Conservation (phyloP, 306 rosid species). For the Cotoneaster glaucophyllus region DNA sequence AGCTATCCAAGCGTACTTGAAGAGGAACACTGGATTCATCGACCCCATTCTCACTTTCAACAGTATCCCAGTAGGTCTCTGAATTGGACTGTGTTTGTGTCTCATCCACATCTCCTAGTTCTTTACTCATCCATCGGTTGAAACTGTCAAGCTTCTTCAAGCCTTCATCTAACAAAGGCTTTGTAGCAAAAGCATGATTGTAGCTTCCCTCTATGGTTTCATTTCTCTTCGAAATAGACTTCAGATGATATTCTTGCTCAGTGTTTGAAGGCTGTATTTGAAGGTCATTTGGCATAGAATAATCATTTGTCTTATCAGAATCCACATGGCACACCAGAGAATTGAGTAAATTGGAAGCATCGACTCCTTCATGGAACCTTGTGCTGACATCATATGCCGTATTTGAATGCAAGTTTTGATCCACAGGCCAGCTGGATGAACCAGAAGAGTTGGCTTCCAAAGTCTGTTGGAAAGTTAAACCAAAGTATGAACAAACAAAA, state of each 20-base stretch:
- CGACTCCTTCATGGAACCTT: conserved; percentile 24
- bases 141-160: conserved; percentile 77
- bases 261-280: conserved; percentile 24
- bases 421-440: conserved; percentile 33
- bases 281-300: conserved; percentile 25
- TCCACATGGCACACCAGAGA: conserved; percentile 13
- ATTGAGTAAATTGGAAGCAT: conserved; percentile 29
- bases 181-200: conserved; percentile 24
- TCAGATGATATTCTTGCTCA: conserved; percentile 21
- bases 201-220: conserved; percentile 32
- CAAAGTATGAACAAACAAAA: conserved; percentile 7
- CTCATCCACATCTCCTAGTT: conserved; percentile 72
- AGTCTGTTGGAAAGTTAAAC: conserved; percentile 36
- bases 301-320: conserved; percentile 21
- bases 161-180: conserved; percentile 47
- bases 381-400: conserved; percentile 22
- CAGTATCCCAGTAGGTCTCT: conserved; percentile 54
- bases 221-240: conserved; percentile 34
- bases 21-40: conserved; percentile 41
- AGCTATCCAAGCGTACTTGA: conserved; percentile 44
- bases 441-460: conserved; percentile 26
- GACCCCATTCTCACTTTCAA: conserved; percentile 50
- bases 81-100: conserved; percentile 50
- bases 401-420: conserved; percentile 23
- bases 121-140: conserved; percentile 78